phyloP scores from a whole-genome alignment of 768 basidiomycete genomes.

The Austroboletus eburneus region DNA sequence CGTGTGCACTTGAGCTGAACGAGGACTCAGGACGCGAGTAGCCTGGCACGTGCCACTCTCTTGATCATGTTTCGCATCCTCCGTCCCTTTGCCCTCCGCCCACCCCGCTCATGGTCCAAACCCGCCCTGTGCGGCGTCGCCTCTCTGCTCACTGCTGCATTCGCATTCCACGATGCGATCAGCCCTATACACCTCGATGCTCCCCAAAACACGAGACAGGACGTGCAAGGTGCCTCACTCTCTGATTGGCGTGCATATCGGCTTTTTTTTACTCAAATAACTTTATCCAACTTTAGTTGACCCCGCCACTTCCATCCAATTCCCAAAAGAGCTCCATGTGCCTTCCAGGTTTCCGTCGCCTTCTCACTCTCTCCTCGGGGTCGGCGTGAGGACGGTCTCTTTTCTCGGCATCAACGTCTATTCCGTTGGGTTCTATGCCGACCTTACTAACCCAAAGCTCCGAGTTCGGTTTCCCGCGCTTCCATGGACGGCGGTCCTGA shows the following conservation, averaged over 20 bases:
- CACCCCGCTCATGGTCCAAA: constrained; percentile 11
- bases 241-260: no score
- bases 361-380: constrained; percentile 67
- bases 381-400: constrained; percentile 86
- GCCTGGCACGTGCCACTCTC: no score
- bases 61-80: constrained; percentile 9
- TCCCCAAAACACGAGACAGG: constrained; percentile 18
- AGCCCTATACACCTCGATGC: constrained; percentile 44
- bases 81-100: constrained; percentile 1
- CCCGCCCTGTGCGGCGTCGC: constrained; percentile 33
- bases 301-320: constrained; percentile 68
- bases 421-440: constrained; percentile 86
- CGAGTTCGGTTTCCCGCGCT: constrained; percentile 36
- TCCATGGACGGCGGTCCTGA: background rate
- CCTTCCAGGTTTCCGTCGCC: constrained; percentile 62
- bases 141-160: constrained; percentile 28
- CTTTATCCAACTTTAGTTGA: constrained; percentile 44
- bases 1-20: constrained; percentile 6
- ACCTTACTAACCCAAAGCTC: constrained; percentile 62
- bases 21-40: background rate
- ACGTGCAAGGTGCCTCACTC: constrained; percentile 27
- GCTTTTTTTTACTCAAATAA: background rate
- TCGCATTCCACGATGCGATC: constrained; percentile 23
- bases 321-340: constrained; percentile 61
- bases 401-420: constrained; percentile 88